These are phyloP conservation scores for Mychonastes homosphaera DNA, from an alignment of 139 green algal genomes.

Conservation along the genomic window DNA sequence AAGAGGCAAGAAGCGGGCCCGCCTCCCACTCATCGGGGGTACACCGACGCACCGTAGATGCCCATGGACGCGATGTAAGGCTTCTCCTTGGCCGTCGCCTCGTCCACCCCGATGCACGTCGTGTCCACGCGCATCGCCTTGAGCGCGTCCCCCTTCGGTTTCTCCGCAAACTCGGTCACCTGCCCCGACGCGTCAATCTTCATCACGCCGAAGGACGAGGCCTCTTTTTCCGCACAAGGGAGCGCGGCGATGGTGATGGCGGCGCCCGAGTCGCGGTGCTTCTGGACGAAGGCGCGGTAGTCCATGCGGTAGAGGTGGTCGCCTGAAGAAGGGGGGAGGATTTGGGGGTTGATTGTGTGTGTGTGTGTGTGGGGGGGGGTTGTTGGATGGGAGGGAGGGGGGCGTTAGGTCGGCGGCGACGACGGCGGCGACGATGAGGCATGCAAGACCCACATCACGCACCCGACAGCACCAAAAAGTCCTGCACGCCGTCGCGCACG, in stretches of 20 bases:
- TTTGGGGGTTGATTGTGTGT: too few species aligned
- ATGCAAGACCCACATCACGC: neutral
- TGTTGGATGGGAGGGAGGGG: too few species aligned
- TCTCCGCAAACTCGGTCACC: conserved; percentile 96
- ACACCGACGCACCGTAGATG: too few species aligned
- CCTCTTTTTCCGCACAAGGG: conserved; percentile 81
- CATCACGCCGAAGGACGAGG: conserved; percentile 93
- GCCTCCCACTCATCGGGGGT: too few species aligned
- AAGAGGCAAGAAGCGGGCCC: too few species aligned
- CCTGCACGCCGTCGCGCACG: conserved; percentile 75
- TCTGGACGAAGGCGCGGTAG: conserved; percentile 91
- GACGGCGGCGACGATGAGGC: too few species aligned
- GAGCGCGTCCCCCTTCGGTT: conserved; percentile 88
- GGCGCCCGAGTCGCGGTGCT: conserved; percentile 73
- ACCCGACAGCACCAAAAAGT: conserved; percentile 98
- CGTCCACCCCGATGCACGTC: conserved; percentile 62
- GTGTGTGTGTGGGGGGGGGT: too few species aligned
- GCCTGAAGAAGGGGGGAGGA: conserved; percentile 49
- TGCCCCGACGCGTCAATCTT: conserved; percentile 86
- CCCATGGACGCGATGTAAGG: conserved; percentile 99
- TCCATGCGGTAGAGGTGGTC: conserved; percentile 99
- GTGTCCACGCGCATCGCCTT: conserved; percentile 94
- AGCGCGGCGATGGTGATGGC: conserved; percentile 98
- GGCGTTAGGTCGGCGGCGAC: too few species aligned
- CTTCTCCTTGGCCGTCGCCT: conserved; percentile 55